These are phyloP conservation scores for Talaromyces trachyspermus DNA, from an alignment of 495 filamentous ascomycete genomes.

Conservation along the genomic window DNA sequence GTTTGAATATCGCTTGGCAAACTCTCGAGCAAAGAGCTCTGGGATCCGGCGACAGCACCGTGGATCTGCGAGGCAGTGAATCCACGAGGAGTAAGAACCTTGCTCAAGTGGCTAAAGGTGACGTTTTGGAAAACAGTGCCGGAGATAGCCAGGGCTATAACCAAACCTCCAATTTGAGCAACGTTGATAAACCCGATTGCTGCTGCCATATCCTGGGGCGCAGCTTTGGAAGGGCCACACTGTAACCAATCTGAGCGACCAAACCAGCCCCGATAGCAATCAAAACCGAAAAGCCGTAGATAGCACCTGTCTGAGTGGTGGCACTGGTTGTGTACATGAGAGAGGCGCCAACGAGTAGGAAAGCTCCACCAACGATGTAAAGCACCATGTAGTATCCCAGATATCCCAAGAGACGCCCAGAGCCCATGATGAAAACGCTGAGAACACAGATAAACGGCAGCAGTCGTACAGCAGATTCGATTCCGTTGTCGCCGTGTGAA, in stretches of 20 bases:
- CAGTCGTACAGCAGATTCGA: constrained; percentile 27
- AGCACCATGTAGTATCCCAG: neutral
- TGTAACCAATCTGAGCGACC: neutral
- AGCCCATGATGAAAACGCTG: neutral
- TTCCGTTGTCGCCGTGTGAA: constrained; percentile 18
- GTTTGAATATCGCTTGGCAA: constrained; percentile 19
- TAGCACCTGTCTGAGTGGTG: constrained; percentile 22
- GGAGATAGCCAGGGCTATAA: constrained; percentile 3
- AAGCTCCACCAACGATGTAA: neutral
- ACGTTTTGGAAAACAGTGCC: constrained; percentile 7
- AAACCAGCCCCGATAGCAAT: constrained; percentile 44
- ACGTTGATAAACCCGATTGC: neutral
- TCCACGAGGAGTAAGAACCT: neutral
- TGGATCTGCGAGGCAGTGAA: neutral
- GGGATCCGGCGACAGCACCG: neutral
- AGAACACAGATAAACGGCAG: constrained; percentile 1
- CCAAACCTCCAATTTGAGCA: constrained; percentile 1
- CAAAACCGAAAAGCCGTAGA: constrained; percentile 50
- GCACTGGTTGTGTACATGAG: constrained; percentile 18
- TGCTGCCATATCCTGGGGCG: neutral
- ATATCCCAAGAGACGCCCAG: neutral
- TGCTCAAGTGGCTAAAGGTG: neutral
- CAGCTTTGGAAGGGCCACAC: neutral
- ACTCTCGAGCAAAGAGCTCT: constrained; percentile 24
- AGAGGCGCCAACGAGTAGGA: neutral